Evolutionary conservation across 148 eudicot genomes (phyloP).

Genomic region (Rheum nobile): DNA sequence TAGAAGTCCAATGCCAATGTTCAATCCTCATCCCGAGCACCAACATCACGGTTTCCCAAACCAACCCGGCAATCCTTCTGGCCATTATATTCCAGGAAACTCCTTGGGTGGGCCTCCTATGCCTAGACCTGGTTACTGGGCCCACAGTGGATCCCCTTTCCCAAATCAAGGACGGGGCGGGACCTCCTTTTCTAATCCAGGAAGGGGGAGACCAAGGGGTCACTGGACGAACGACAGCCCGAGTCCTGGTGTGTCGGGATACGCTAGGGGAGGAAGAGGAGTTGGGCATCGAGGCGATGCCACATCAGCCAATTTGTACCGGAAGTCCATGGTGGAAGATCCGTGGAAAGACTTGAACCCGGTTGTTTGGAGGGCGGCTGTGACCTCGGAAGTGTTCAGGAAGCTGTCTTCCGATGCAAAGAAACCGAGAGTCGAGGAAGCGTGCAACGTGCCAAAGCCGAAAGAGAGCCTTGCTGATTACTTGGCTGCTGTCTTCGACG

Average conservation of each 20-base stretch:
- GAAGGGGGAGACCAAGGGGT: conserved; percentile 31
- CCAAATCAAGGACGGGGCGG: conserved; percentile 25
- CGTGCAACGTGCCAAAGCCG: conserved; percentile 14
- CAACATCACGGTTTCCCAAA: conserved; percentile 12
- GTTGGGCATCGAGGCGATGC: conserved; percentile 17
- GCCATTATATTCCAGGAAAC: not conserved
- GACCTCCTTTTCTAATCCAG: conserved; percentile 16
- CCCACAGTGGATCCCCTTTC: conserved; percentile 17
- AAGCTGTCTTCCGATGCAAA: conserved; percentile 18
- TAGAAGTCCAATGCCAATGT: conserved; percentile 23
- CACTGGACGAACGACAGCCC: conserved; percentile 16
- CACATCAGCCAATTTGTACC: conserved; percentile 12
- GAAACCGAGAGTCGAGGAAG: conserved; percentile 26
- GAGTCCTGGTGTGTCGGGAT: conserved; percentile 20
- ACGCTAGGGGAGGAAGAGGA: conserved; percentile 31
- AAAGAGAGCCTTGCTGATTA: conserved; percentile 58
- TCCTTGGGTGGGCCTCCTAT: not conserved
- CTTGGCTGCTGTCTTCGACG: conserved; percentile 43
- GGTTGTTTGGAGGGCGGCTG: conserved; percentile 30
- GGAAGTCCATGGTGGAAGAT: conserved; percentile 60
- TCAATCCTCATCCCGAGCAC: conserved; percentile 23
- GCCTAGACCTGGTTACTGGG: conserved; percentile 13
- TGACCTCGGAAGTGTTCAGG: conserved; percentile 13
- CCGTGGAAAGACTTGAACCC: conserved; percentile 53
- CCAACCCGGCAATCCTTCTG: not conserved